Percentiles rank a stretch among this genome's conserved stretches.
These are phyloP conservation scores for Sarocladiaceae sp. DNA, from an alignment of 2,329 filamentous ascomycete genomes.

Conservation along the genomic window DNA sequence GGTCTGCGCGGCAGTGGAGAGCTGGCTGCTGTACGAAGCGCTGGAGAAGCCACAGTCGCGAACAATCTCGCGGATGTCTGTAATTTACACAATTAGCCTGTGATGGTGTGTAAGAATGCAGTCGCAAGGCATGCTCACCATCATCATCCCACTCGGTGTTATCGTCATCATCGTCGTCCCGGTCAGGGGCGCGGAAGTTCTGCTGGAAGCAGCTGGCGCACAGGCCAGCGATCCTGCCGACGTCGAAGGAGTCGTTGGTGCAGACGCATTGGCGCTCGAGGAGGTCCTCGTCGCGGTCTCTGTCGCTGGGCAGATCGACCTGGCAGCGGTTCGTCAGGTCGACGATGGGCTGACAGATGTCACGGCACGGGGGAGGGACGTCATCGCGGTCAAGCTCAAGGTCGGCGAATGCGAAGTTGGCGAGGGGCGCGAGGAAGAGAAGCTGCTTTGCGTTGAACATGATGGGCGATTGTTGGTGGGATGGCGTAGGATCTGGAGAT, in stretches of 20 bases:
- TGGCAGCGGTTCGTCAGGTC: slow-evolving; percentile 29
- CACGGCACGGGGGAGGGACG: slow-evolving; percentile 26
- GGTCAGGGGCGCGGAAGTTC: slow-evolving; percentile 16
- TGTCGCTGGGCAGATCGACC: slow-evolving; percentile 21
- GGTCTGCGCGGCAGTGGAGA: slow-evolving; percentile 19
- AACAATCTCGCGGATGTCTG: slow-evolving; percentile 30
- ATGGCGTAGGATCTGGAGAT: background rate
- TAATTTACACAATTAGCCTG: fast-evolving
- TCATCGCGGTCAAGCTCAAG: slow-evolving; percentile 27
- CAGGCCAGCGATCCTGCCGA: slow-evolving; percentile 26
- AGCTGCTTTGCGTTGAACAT: slow-evolving; percentile 24
- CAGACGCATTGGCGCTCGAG: slow-evolving; percentile 34
- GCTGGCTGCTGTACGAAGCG: slow-evolving; percentile 20
- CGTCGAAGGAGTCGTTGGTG: slow-evolving; percentile 34
- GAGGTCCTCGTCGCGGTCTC: slow-evolving; percentile 27
- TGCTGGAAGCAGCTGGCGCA: slow-evolving; percentile 32
- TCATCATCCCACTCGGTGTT: slow-evolving; percentile 10
- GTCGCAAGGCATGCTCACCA: background rate
- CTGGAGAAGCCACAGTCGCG: slow-evolving; percentile 27
- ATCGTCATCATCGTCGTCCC: slow-evolving; percentile 13
- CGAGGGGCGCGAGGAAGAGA: slow-evolving; percentile 22
- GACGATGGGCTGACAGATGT: slow-evolving; percentile 30
- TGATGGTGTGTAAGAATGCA: background rate
- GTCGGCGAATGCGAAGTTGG: slow-evolving; percentile 24
- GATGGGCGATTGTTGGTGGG: slow-evolving; percentile 7